Percentiles rank a stretch among this genome's conserved stretches.
Evolutionary conservation across 805 yeast species (phyloP).

Genomic region (Metschnikowia kunwiensis): DNA sequence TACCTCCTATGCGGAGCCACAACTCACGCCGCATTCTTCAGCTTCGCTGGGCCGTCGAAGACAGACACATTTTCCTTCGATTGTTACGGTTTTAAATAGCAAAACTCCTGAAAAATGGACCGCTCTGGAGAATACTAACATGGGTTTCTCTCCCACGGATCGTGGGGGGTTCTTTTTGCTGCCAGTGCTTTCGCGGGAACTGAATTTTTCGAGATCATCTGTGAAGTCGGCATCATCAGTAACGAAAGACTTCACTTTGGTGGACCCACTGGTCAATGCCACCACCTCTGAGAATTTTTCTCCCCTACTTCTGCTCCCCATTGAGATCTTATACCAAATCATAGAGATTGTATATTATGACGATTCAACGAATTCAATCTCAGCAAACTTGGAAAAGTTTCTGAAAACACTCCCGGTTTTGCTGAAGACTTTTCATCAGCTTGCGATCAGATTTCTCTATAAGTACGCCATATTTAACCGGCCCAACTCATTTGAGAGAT

Average conservation of each 20-base stretch:
- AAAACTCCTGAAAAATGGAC: conserved; percentile 3
- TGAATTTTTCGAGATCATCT: conserved; percentile 6
- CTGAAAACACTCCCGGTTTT: conserved; percentile 53
- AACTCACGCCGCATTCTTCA: conserved; percentile 15
- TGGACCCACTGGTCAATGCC: conserved; percentile 17
- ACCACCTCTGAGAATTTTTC: conserved; percentile 14
- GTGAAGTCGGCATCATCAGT: conserved; percentile 15
- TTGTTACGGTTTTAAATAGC: conserved; percentile 14
- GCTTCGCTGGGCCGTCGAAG: conserved; percentile 1
- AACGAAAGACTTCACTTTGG: conserved; percentile 18
- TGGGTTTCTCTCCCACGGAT: conserved; percentile 15
- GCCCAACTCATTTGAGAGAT: conserved; percentile 74
- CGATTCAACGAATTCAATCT: conserved; percentile 49
- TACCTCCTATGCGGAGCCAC: background rate
- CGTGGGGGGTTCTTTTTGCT: conserved; percentile 19
- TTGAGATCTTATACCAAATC: conserved; percentile 54
- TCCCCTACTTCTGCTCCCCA: conserved; percentile 41
- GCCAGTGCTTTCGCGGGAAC: conserved; percentile 18
- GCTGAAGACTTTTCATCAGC: conserved; percentile 54
- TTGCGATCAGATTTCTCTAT: conserved; percentile 57
- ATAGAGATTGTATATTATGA: conserved; percentile 55
- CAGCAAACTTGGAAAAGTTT: conserved; percentile 50
- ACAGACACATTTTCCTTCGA: conserved; percentile 13
- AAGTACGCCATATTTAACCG: conserved; percentile 72
- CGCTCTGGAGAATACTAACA: background rate